phyloP scores from a whole-genome alignment of 768 basidiomycete species.

The Russula compacta region DNA sequence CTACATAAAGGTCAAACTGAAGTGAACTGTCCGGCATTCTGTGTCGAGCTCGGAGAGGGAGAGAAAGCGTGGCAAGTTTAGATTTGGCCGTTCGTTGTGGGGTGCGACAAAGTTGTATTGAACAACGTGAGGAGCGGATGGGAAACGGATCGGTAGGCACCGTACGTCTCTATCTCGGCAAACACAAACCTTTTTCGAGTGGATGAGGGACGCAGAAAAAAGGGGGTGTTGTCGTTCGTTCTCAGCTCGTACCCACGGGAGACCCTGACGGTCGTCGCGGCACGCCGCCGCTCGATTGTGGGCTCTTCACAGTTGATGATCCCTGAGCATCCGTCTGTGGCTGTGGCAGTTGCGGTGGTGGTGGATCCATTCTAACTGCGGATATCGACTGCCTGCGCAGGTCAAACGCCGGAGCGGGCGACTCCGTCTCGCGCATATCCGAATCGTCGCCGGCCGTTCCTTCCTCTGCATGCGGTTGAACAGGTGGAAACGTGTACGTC shows the following conservation, averaged over 20 bases:
- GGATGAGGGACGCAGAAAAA: slow-evolving; percentile 1
- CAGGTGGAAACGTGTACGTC: slow-evolving; percentile 18
- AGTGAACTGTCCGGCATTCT: slow-evolving; percentile 11
- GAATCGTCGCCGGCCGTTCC: neutral
- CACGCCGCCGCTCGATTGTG: neutral
- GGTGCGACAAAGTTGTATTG: neutral
- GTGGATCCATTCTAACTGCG: slow-evolving; percentile 41
- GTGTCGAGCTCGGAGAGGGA: neutral
- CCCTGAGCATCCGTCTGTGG: slow-evolving; percentile 4
- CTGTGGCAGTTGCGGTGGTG: slow-evolving; percentile 23
- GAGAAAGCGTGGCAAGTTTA: neutral
- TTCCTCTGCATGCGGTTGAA: slow-evolving; percentile 7
- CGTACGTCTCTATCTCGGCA: neutral
- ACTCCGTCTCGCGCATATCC: slow-evolving; percentile 29
- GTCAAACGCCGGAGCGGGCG: slow-evolving; percentile 41
- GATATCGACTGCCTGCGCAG: slow-evolving; percentile 42
- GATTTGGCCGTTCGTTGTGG: neutral
- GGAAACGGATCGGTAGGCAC: neutral
- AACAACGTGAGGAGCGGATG: neutral
- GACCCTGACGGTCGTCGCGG: slow-evolving; percentile 5
- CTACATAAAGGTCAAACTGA: neutral
- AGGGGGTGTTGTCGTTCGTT: neutral
- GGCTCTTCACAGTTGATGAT: slow-evolving; percentile 3
- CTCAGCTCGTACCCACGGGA: slow-evolving; percentile 8
- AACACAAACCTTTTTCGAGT: slow-evolving; percentile 1